These are phyloP conservation scores for Acanthamoeba polyphaga DNA, from an alignment of 208 protist species.

Conservation along the genomic window DNA sequence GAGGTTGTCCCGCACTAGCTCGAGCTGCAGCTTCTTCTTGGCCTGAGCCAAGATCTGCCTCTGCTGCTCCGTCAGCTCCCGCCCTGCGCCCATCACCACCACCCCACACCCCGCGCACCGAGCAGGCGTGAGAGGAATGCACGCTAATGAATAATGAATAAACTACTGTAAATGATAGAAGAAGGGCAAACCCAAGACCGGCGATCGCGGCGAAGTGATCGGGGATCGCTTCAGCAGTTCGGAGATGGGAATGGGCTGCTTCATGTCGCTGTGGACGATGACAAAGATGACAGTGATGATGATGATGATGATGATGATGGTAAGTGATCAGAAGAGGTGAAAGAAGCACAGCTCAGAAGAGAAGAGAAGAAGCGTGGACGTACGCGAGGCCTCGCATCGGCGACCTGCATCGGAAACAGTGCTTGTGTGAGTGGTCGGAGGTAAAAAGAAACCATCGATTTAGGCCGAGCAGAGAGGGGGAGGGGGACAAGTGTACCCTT, in stretches of 20 bases:
- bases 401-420: neutral
- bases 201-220: slow-evolving; percentile 27
- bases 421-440: neutral
- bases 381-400: slow-evolving; percentile 12
- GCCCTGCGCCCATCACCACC: neutral
- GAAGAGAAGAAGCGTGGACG: neutral
- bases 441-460: neutral
- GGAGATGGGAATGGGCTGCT: slow-evolving; percentile 40
- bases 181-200: neutral
- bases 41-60: slow-evolving; percentile 33
- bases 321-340: too few relatives aligned
- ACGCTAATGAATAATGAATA: too few relatives aligned
- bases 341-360: too few relatives aligned
- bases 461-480: neutral
- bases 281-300: too few relatives aligned
- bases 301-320: too few relatives aligned
- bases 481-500: neutral
- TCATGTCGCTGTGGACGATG: neutral
- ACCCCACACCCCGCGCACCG: too few relatives aligned
- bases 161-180: too few relatives aligned
- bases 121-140: too few relatives aligned
- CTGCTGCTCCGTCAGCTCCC: slow-evolving; percentile 51
- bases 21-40: slow-evolving; percentile 54
- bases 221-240: slow-evolving; percentile 25
- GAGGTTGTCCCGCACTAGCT: neutral